Percentiles rank a stretch among this genome's conserved stretches.
These are phyloP conservation scores for Achlya hypogyna DNA, from an alignment of 352 stramenopile genomes.

Conservation along the genomic window DNA sequence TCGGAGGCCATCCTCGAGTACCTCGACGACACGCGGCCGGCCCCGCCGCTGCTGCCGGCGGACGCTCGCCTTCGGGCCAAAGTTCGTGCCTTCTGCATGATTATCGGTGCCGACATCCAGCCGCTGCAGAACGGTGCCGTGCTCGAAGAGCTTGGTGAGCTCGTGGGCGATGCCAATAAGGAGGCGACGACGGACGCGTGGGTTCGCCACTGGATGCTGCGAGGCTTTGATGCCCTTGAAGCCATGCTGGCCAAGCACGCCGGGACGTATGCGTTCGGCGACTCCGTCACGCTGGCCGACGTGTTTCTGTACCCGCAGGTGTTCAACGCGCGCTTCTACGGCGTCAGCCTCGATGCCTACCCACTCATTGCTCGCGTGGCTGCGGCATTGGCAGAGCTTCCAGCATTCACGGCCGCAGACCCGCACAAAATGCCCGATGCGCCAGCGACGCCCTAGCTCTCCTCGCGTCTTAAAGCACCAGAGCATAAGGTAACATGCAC, in stretches of 20 bases:
- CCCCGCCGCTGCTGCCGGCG: constrained; percentile 29
- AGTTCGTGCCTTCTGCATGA: constrained; percentile 36
- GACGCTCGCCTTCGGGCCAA: constrained; percentile 28
- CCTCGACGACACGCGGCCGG: constrained; percentile 40
- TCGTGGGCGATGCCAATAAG: constrained; percentile 25
- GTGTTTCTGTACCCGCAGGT: constrained; percentile 49
- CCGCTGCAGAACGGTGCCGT: constrained; percentile 45
- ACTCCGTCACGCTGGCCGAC: constrained; percentile 42
- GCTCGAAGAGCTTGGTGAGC: constrained; percentile 24
- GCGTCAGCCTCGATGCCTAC: constrained; percentile 45
- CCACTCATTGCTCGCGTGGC: constrained; percentile 38
- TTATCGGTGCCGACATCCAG: constrained; percentile 53
- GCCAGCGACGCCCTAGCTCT: background rate
- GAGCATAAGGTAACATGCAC: background rate
- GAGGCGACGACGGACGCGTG: constrained; percentile 17
- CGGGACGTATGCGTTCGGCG: constrained; percentile 30
- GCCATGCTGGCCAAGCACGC: background rate
- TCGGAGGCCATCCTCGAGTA: constrained; percentile 65
- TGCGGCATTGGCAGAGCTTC: constrained; percentile 28
- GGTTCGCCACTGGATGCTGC: constrained; percentile 23
- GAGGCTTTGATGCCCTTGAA: constrained; percentile 39
- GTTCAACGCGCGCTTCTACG: constrained; percentile 41
- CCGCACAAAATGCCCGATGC: constrained; percentile 31
- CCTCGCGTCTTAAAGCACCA: background rate
- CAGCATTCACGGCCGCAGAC: constrained; percentile 36